These are phyloP conservation scores for Hygrophoropsis aurantiaca DNA, from an alignment of 768 basidiomycete species.

Conservation along the genomic window DNA sequence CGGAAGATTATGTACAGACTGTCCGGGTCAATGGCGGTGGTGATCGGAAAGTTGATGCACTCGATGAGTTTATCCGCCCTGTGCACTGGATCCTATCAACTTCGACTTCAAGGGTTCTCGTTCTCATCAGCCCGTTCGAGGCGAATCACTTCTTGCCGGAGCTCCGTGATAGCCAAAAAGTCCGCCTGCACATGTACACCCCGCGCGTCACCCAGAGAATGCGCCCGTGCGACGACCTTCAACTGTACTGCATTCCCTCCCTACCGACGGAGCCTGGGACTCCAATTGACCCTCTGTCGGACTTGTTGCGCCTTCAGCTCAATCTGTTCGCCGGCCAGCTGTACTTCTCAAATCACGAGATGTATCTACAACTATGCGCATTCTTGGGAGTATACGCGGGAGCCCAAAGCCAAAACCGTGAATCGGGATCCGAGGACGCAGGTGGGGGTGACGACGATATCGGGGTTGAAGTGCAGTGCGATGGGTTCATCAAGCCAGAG, in stretches of 20 bases:
- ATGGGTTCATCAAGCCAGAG: slow-evolving; percentile 21
- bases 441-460: slow-evolving; percentile 9
- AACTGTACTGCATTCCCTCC: slow-evolving; percentile 9
- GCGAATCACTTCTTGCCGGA: slow-evolving; percentile 35
- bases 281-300: no score
- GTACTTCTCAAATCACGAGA: slow-evolving; percentile 25
- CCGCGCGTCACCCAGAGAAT: slow-evolving; percentile 35
- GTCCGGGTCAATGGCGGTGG: slow-evolving; percentile 7
- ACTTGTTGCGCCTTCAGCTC: slow-evolving; percentile 16
- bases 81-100: slow-evolving; percentile 27
- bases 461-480: slow-evolving; percentile 5
- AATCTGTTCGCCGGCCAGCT: slow-evolving; percentile 34
- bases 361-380: slow-evolving; percentile 25
- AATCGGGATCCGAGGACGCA: no score
- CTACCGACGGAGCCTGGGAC: slow-evolving; percentile 1
- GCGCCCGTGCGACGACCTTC: slow-evolving; percentile 36
- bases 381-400: slow-evolving; percentile 24
- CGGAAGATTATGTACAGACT: slow-evolving; percentile 14
- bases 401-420: no score
- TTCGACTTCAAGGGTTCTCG: slow-evolving; percentile 13
- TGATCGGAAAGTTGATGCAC: no score
- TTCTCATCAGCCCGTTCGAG: slow-evolving; percentile 45
- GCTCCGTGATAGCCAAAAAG: slow-evolving; percentile 30
- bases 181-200: slow-evolving; percentile 43
- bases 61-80: slow-evolving; percentile 24